Base-by-base conservation (phyloP, 2,329 filamentous ascomycete genomes). In the Tolypocladium ovalisporum region DNA sequence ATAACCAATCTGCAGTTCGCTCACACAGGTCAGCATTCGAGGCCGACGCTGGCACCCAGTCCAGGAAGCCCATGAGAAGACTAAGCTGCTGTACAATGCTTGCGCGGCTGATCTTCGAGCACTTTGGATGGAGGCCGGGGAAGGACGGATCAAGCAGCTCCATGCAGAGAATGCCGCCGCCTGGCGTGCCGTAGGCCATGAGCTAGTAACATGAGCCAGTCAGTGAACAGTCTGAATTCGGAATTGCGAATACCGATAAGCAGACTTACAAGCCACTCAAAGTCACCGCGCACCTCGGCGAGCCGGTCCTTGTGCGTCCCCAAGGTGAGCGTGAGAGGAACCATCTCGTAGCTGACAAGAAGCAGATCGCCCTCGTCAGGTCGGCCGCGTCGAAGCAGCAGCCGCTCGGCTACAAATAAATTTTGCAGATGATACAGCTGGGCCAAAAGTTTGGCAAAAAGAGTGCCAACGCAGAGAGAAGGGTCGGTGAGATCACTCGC, bases 401-500 rank as follows among this genome's bases (percentile, higher is more conserved):
- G 75, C 24, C 82, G 73, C 61, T 85, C 78, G 37, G 84, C 70
- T 32, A 85, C 74, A 60, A 86, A 84, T 12, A 79, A 71, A 54
- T 82, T 83, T 42, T 83, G 77, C 0, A 82, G 69, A 53, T 80
- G 75, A 53, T 77, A 73, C 2, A 82, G 71, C 10, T 72, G 71
- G 2, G 79, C 66, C 5, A 82, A 67, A 24, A 79, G 71, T 4
- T 76, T 69, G n/a, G 71, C 68, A 56, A 78, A 77, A 1, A 79
- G 42, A 13, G 24, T 58, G 0, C 66, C 63, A 1, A 70, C 75
- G 37, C 75, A 69, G 9, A 74, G 68, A 52, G 78, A 68, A 1
- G 77, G 66, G 34, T 80, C 71, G 1, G 74, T 68, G 56, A 84
- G 64, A 62, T 84, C 81, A 3, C 57, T 39, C 29, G 51, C 27